Percentiles rank a stretch among this genome's conserved stretches.
Evolutionary conservation across 768 basidiomycete genomes (phyloP).

Genomic region (Macrolepiota albuminosa): DNA sequence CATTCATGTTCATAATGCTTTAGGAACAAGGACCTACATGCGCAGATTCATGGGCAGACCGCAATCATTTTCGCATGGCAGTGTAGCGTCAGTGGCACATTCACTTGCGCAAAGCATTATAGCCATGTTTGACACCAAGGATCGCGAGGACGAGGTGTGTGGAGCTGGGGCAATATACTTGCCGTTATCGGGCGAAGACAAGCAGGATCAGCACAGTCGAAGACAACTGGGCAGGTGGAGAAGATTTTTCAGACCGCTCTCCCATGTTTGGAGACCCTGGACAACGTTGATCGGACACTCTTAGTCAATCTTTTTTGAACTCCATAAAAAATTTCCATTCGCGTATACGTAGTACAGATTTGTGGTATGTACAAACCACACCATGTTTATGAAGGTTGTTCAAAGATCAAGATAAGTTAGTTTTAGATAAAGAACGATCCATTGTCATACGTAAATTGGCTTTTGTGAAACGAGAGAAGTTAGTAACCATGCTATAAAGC

Average conservation of each 20-base stretch:
- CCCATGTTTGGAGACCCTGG: too few relatives aligned
- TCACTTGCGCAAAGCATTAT: conserved; percentile 66
- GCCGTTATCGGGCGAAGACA: conserved; percentile 9
- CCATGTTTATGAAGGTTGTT: too few relatives aligned
- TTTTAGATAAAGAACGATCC: too few relatives aligned
- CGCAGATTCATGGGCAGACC: conserved; percentile 30
- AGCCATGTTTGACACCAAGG: conserved; percentile 60
- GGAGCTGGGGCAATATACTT: conserved; percentile 8
- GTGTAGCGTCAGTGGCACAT: conserved; percentile 50
- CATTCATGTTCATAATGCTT: conserved; percentile 85
- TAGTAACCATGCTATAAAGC: too few relatives aligned
- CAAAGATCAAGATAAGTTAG: too few relatives aligned
- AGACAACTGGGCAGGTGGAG: conserved; percentile 27
- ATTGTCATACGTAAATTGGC: too few relatives aligned
- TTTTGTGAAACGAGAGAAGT: too few relatives aligned
- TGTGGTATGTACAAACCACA: too few relatives aligned
- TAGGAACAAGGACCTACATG: conserved; percentile 60
- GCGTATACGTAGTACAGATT: too few relatives aligned
- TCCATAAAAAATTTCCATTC: too few relatives aligned
- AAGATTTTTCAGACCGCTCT: conserved; percentile 63
- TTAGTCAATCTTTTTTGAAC: too few relatives aligned
- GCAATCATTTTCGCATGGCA: conserved; percentile 56
- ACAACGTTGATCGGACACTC: too few relatives aligned
- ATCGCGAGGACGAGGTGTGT: conserved; percentile 24
- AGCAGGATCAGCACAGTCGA: conserved; percentile 10